Evolutionary conservation across 768 basidiomycete species (phyloP).

Genomic region (Omphalotus guepiniiformis): DNA sequence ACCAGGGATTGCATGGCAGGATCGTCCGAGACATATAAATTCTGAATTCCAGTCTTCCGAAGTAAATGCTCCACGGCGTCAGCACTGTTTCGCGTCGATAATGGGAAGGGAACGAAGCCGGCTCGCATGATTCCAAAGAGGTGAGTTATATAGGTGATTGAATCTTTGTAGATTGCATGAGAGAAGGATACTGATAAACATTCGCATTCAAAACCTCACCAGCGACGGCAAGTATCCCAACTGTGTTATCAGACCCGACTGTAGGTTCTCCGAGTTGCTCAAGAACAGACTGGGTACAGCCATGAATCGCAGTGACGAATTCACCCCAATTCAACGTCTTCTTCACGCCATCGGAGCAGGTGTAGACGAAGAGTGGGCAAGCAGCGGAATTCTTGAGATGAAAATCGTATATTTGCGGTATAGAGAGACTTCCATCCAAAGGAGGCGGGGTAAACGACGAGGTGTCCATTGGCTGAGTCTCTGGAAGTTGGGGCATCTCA

Average conservation of each 20-base stretch:
- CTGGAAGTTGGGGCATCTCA: too few species aligned
- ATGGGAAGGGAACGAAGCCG: slow-evolving; percentile 22
- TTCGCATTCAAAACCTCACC: slow-evolving; percentile 16
- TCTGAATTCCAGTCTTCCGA: slow-evolving; percentile 10
- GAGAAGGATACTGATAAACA: slow-evolving; percentile 4
- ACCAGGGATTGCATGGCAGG: slow-evolving; percentile 8
- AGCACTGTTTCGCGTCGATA: slow-evolving; percentile 30
- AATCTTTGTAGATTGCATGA: slow-evolving; percentile 12
- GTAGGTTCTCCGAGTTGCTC: slow-evolving; percentile 1
- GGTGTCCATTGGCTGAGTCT: too few species aligned
- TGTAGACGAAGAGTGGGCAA: slow-evolving; percentile 19
- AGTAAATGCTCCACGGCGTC: slow-evolving; percentile 25
- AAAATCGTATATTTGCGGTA: slow-evolving; percentile 19
- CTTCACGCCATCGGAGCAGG: slow-evolving; percentile 7
- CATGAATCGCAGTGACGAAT: slow-evolving; percentile 15
- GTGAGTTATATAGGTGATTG: slow-evolving; percentile 10
- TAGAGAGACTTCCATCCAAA: slow-evolving; percentile 14
- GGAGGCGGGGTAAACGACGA: slow-evolving; percentile 33
- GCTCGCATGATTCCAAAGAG: slow-evolving; percentile 10
- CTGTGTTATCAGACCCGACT: too few species aligned
- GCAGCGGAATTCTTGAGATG: slow-evolving; percentile 13
- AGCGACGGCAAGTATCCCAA: slow-evolving; percentile 14
- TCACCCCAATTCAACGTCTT: slow-evolving; percentile 16
- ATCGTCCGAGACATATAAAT: slow-evolving; percentile 14
- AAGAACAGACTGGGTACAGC: slow-evolving; percentile 11